phyloP scores from a whole-genome alignment of 106 monocot species.

The Agapanthus africanus region DNA sequence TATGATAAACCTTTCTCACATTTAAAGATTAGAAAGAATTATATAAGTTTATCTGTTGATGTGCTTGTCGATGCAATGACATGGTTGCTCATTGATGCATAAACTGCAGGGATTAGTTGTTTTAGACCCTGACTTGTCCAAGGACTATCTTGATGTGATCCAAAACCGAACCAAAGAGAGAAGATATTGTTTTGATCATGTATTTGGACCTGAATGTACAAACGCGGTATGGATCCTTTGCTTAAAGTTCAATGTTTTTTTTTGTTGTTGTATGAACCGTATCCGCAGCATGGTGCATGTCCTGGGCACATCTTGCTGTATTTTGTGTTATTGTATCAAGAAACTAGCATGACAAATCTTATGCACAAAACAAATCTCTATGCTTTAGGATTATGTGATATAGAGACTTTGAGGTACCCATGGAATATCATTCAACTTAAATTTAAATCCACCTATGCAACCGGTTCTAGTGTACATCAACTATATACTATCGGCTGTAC shows the following conservation, averaged over 20 bases:
- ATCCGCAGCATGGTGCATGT: no score
- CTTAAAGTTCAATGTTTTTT: no score
- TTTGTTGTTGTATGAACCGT: no score
- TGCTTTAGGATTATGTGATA: background rate
- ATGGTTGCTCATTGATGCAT: slow-evolving; percentile 1
- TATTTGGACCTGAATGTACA: slow-evolving; percentile 68
- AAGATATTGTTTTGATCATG: slow-evolving; percentile 88
- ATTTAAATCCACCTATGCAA: no score
- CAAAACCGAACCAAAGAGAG: slow-evolving; percentile 95
- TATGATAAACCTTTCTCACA: background rate
- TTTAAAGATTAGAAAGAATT: background rate
- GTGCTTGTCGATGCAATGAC: background rate
- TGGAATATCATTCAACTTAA: no score
- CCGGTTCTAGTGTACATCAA: no score
- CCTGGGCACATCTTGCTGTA: no score
- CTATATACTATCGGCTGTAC: no score
- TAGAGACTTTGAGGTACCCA: no score
- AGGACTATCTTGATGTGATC: slow-evolving; percentile 85
- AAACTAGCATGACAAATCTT: background rate
- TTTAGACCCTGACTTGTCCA: slow-evolving; percentile 92
- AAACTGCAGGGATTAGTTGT: slow-evolving; percentile 63
- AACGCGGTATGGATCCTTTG: slow-evolving; percentile 64
- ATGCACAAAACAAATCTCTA: background rate
- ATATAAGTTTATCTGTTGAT: background rate
- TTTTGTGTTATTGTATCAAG: background rate